Percentiles rank a stretch among this genome's conserved stretches.
Evolutionary conservation across 495 filamentous ascomycete genomes (phyloP).

Genomic region (Xeromyces bisporus): DNA sequence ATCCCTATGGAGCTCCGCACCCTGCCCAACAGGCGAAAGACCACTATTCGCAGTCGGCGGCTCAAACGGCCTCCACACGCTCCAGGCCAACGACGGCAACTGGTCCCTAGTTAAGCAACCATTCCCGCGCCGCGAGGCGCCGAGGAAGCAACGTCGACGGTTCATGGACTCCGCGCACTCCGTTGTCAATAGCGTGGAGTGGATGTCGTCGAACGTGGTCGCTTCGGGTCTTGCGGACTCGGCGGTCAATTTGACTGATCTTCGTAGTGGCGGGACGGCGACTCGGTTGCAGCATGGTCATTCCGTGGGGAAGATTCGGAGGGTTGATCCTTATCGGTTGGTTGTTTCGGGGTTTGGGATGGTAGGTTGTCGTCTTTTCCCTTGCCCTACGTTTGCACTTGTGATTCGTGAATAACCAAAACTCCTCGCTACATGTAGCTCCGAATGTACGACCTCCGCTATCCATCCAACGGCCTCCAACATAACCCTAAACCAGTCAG

Average conservation of each 20-base stretch:
- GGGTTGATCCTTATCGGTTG: constrained; percentile 20
- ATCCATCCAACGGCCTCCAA: constrained; percentile 15
- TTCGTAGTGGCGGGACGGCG: constrained; percentile 17
- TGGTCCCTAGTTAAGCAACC: constrained; percentile 20
- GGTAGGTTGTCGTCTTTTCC: too few relatives aligned
- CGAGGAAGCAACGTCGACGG: constrained; percentile 8
- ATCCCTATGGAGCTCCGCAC: constrained; percentile 22
- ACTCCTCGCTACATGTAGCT: constrained; percentile 11
- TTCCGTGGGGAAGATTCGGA: constrained; percentile 20
- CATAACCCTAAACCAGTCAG: constrained; percentile 13
- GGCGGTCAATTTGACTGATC: constrained; percentile 20
- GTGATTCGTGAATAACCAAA: background rate
- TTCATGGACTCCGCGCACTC: constrained; percentile 15
- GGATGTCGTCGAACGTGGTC: constrained; percentile 22
- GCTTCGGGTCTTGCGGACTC: constrained; percentile 22
- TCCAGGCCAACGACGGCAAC: constrained; percentile 14
- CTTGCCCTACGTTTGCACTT: background rate
- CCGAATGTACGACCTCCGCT: constrained; percentile 32
- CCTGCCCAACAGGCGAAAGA: constrained; percentile 13
- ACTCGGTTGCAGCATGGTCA: constrained; percentile 20
- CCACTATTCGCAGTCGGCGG: constrained; percentile 26
- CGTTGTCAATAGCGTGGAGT: constrained; percentile 22
- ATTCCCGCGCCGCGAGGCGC: constrained; percentile 10
- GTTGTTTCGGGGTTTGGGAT: constrained; percentile 20
- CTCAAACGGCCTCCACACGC: constrained; percentile 23